These are phyloP conservation scores for Vitis hybrid DNA, from an alignment of 177 flowering plant genomes.

Conservation along the genomic window DNA sequence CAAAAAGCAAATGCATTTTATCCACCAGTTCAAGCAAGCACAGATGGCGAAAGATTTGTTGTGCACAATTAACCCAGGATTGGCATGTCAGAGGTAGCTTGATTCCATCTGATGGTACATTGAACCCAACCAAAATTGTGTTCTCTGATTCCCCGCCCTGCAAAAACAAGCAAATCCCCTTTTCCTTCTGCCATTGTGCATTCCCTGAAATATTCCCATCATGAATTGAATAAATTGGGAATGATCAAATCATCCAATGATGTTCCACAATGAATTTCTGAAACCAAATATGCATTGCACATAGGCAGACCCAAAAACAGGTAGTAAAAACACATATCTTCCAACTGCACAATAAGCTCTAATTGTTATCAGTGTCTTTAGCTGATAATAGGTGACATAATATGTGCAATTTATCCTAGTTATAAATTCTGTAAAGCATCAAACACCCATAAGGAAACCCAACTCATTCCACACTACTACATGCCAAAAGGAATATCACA, in stretches of 20 bases:
- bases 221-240: neutral
- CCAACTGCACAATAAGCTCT: no score
- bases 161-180: conserved; percentile 6
- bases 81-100: conserved; percentile 8
- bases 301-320: neutral
- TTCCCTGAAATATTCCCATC: conserved; percentile 24
- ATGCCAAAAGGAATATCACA: neutral
- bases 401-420: no score
- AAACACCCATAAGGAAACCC: no score
- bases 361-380: no score
- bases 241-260: neutral
- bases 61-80: conserved; percentile 12
- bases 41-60: conserved; percentile 7
- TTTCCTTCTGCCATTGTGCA: conserved; percentile 3
- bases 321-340: neutral
- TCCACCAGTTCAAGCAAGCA: conserved; percentile 25
- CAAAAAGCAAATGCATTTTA: conserved; percentile 36
- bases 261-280: neutral
- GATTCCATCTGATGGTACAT: conserved; percentile 10
- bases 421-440: no score
- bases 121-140: conserved; percentile 15
- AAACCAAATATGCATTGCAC: no score
- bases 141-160: conserved; percentile 10
- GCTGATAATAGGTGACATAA: no score
- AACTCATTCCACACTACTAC: no score